Evolutionary conservation across 768 basidiomycete genomes (phyloP).

Genomic region (Pisolithus sp.): DNA sequence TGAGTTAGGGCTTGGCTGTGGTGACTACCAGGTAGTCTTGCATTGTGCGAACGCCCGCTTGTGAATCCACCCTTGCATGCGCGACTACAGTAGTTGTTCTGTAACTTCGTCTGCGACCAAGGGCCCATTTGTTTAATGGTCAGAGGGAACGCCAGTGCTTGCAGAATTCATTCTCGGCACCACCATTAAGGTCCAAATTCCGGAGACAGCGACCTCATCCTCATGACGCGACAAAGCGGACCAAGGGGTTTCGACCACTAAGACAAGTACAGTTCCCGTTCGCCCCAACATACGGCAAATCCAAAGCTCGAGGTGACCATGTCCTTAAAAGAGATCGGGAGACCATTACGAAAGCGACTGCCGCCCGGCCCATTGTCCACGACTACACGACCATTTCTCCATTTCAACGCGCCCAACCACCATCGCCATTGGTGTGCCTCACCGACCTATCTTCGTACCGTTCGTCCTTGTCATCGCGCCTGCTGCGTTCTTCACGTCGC

Average conservation of each 20-base stretch:
- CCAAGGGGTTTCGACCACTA: constrained; percentile 33
- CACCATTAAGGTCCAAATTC: constrained; percentile 19
- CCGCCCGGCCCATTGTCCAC: constrained; percentile 25
- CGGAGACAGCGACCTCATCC: constrained; percentile 23
- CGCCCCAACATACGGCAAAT: constrained; percentile 32
- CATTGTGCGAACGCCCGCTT: too few species aligned
- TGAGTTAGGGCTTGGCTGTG: too few species aligned
- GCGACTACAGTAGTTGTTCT: background rate
- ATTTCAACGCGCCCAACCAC: constrained; percentile 65
- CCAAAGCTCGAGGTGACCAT: constrained; percentile 36
- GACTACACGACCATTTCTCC: constrained; percentile 29
- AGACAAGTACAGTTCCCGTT: constrained; percentile 31
- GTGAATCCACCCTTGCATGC: background rate
- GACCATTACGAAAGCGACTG: constrained; percentile 27
- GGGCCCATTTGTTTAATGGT: constrained; percentile 2
- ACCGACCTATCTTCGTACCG: constrained; percentile 70
- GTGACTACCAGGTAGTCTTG: too few species aligned
- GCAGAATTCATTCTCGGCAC: constrained; percentile 19
- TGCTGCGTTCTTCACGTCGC: constrained; percentile 57
- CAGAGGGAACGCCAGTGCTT: constrained; percentile 3
- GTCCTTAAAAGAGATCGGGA: constrained; percentile 48
- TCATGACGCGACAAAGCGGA: constrained; percentile 28
- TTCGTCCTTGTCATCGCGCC: constrained; percentile 81
- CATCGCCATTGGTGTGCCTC: constrained; percentile 74
- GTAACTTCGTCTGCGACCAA: constrained; percentile 6